phyloP scores from a whole-genome alignment of 164 flowering plant genomes.

The Aristolochia contorta region DNA sequence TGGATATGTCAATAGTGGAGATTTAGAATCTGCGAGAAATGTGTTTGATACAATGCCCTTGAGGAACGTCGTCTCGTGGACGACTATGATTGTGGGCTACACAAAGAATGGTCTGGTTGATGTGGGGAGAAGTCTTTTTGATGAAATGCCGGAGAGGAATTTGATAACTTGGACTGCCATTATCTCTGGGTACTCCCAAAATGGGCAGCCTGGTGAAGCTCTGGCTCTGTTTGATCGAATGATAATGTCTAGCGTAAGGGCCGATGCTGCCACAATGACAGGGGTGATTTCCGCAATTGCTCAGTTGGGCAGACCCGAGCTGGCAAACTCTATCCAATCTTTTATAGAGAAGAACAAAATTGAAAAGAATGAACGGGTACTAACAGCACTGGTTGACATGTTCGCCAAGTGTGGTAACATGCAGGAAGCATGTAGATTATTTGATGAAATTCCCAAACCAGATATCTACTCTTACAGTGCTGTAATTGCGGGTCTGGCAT shows the following conservation, averaged over 20 bases:
- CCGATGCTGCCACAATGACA: slow-evolving; percentile 25
- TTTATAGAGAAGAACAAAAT: slow-evolving; percentile 22
- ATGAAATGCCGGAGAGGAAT: slow-evolving; percentile 26
- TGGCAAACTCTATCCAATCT: slow-evolving; percentile 21
- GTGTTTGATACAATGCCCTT: slow-evolving; percentile 22
- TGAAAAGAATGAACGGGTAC: slow-evolving; percentile 22
- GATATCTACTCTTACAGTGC: slow-evolving; percentile 31
- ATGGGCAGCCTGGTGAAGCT: slow-evolving; percentile 24
- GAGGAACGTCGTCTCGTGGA: slow-evolving; percentile 24
- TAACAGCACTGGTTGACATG: slow-evolving; percentile 33
- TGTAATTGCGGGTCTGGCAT: slow-evolving; percentile 30
- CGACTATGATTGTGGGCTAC: slow-evolving; percentile 24
- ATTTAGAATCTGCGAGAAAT: slow-evolving; percentile 14
- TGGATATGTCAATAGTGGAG: slow-evolving; percentile 18
- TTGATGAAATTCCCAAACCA: slow-evolving; percentile 21
- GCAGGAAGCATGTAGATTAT: slow-evolving; percentile 24
- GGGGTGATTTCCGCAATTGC: slow-evolving; percentile 26
- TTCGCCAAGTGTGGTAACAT: slow-evolving; percentile 34
- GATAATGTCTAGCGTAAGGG: slow-evolving; percentile 16
- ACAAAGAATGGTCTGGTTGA: slow-evolving; percentile 23
- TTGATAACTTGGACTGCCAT: slow-evolving; percentile 32
- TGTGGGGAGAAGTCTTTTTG: slow-evolving; percentile 19
- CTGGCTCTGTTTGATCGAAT: slow-evolving; percentile 15
- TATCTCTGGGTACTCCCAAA: slow-evolving; percentile 34
- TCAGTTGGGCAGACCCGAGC: slow-evolving; percentile 22